phyloP scores from a whole-genome alignment of 2,329 filamentous ascomycete species.

The Diaporthe vaccinii region DNA sequence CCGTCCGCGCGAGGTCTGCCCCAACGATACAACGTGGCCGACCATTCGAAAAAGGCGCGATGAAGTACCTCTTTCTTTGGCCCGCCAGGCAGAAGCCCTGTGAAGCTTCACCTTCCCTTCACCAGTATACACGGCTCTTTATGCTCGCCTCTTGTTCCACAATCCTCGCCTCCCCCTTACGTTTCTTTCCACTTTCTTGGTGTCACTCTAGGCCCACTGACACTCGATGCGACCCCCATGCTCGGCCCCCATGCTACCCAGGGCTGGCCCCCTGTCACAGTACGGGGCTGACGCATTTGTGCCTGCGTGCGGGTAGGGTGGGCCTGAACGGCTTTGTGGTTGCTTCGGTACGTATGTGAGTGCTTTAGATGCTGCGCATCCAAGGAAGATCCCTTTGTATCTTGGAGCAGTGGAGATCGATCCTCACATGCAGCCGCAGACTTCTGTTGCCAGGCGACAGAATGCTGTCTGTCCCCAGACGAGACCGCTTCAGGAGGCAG shows the following conservation, averaged over 20 bases:
- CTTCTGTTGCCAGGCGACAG: constrained; percentile 15
- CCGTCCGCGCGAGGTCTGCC: background rate
- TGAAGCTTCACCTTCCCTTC: background rate
- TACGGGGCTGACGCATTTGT: constrained; percentile 5
- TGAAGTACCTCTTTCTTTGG: constrained; percentile 19
- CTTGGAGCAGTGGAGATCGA: background rate
- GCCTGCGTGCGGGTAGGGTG: constrained; percentile 11
- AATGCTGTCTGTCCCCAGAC: background rate
- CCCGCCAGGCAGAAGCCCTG: constrained; percentile 31
- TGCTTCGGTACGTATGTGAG: constrained; percentile 16
- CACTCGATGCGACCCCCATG: constrained; percentile 13
- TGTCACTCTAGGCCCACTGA: constrained; percentile 6
- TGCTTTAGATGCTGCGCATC: background rate
- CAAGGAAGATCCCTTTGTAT: background rate
- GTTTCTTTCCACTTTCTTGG: constrained; percentile 6
- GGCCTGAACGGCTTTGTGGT: constrained; percentile 21
- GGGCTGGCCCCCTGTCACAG: background rate
- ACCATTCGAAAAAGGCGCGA: background rate
- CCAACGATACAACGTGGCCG: background rate
- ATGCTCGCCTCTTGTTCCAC: constrained; percentile 26
- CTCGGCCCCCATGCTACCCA: constrained; percentile 15
- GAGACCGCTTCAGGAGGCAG: background rate
- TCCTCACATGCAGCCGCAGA: background rate
- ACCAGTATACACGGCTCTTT: constrained; percentile 3
- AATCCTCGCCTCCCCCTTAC: constrained; percentile 16